These are phyloP conservation scores for Lolium multiflorum DNA, from an alignment of 176 grass and related monocot genomes.

Conservation along the genomic window DNA sequence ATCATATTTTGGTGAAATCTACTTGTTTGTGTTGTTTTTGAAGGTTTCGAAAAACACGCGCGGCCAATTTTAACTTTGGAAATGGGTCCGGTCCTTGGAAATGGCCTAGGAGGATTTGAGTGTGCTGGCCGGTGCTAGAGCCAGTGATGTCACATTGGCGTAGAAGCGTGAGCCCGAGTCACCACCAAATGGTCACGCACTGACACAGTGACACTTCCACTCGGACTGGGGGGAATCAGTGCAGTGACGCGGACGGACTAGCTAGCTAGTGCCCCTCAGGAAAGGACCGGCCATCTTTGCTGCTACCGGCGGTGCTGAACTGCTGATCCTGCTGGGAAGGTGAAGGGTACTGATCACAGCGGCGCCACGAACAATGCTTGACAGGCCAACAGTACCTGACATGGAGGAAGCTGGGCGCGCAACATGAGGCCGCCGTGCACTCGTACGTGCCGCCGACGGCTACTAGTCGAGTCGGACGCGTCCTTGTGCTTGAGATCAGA, in stretches of 20 bases:
- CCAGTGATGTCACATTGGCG: not conserved
- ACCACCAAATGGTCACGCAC: constrained; percentile 7
- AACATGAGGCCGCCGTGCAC: not conserved
- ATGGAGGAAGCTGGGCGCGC: not conserved
- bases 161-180: constrained; percentile 15
- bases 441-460: not conserved
- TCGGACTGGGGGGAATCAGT: not conserved
- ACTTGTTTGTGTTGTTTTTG: no score
- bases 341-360: not conserved
- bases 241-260: not conserved
- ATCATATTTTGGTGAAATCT: no score
- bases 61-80: no score
- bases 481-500: not conserved
- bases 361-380: not conserved
- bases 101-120: no score
- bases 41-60: no score
- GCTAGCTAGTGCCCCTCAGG: not conserved
- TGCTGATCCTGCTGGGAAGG: not conserved
- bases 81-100: no score
- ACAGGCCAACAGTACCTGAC: not conserved
- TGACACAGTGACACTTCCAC: not conserved
- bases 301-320: not conserved
- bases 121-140: not conserved
- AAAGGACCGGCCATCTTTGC: not conserved
- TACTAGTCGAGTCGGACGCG: not conserved